A percentile compares a stretch with the other conserved stretches of the same genome.
These are phyloP conservation scores for Calophaca sinica DNA, from an alignment of 306 rosid species.

Conservation along the genomic window DNA sequence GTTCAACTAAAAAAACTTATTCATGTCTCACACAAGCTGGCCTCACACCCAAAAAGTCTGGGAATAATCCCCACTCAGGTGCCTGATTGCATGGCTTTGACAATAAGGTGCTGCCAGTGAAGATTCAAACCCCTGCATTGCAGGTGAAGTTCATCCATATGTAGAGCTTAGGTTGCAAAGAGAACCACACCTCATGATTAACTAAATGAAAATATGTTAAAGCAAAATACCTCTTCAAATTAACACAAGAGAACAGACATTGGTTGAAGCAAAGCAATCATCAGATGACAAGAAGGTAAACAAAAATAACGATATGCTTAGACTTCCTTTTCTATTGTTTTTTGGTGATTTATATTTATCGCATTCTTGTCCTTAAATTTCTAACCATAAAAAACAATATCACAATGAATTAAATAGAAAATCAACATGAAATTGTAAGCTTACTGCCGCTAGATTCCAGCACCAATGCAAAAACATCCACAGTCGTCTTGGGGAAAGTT, in stretches of 20 bases:
- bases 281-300: conserved; percentile 19
- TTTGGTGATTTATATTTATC: conserved; percentile 6
- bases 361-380: conserved; percentile 8
- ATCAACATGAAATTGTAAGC: conserved; percentile 44
- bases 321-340: background rate
- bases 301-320: conserved; percentile 9
- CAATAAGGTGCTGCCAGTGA: background rate
- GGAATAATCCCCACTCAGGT: conserved; percentile 1
- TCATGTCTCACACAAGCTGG: background rate
- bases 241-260: conserved; percentile 23
- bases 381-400: conserved; percentile 26
- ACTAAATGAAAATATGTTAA: conserved; percentile 12
- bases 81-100: conserved; percentile 1
- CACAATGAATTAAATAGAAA: conserved; percentile 36
- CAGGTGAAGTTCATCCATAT: background rate
- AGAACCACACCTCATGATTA: background rate
- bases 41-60: conserved; percentile 5
- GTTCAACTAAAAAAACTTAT: conserved; percentile 26
- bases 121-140: conserved; percentile 32
- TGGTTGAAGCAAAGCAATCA: conserved; percentile 26
- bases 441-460: conserved; percentile 97
- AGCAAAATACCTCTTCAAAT: conserved; percentile 1
- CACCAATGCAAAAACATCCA: conserved; percentile 94
- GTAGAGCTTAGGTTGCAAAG: conserved; percentile 25
- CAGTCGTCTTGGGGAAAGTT: conserved; percentile 91